Conservation (phyloP, 345 rosid genomes). For the Melaleuca alternifolia region DNA sequence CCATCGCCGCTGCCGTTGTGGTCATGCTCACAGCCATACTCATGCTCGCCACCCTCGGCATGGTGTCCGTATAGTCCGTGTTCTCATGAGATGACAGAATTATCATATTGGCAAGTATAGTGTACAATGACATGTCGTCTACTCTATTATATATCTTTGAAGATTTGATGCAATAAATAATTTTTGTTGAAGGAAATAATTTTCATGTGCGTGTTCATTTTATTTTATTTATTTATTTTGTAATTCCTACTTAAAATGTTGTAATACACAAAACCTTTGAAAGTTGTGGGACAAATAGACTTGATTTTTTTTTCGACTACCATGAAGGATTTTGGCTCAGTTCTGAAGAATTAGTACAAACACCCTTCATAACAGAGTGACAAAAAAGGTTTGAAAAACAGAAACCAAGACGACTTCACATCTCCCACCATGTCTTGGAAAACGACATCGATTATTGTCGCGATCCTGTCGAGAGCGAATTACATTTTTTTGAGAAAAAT, state of each 20-base stretch:
- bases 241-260: background rate
- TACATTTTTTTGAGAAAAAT: too few species aligned
- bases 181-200: background rate
- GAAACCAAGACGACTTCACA: background rate
- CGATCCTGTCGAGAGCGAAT: background rate
- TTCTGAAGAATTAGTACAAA: too few species aligned
- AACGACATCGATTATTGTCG: background rate
- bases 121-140: background rate
- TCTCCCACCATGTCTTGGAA: background rate
- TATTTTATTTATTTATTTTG: background rate
- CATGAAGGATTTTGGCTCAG: background rate
- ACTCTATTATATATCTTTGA: background rate
- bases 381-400: background rate
- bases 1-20: too few species aligned
- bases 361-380: background rate
- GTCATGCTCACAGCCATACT: background rate
- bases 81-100: background rate
- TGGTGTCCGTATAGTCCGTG: background rate
- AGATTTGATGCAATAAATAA: background rate
- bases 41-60: background rate
- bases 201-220: background rate
- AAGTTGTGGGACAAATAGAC: too few species aligned
- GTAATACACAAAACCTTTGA: background rate
- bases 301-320: too few species aligned
- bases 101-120: background rate